These are phyloP conservation scores for Mucor lusitanicus DNA, from an alignment of 371 early-diverging fungal genomes.

Conservation along the genomic window DNA sequence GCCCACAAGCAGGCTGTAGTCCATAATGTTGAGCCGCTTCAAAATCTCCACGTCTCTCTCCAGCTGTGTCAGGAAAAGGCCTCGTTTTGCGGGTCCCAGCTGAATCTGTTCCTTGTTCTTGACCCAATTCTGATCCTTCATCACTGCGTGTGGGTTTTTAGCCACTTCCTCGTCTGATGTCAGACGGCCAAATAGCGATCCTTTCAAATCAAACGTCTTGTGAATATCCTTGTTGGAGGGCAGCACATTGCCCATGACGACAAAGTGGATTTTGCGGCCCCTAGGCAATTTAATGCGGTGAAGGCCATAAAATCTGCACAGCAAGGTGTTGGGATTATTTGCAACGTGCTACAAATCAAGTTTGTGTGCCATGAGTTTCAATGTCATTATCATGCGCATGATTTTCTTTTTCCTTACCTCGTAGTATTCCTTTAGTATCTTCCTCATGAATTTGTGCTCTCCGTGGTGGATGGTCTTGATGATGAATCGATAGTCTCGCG, in stretches of 20 bases:
- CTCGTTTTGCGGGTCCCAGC: conserved; percentile 83
- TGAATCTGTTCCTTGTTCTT: conserved; percentile 68
- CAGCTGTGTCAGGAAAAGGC: conserved; percentile 78
- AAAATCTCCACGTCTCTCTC: conserved; percentile 83
- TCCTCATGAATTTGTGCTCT: conserved; percentile 91
- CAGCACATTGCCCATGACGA: conserved; percentile 98
- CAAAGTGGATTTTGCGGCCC: conserved; percentile 93
- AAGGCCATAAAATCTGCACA: conserved; percentile 92
- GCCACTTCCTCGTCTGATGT: conserved; percentile 75
- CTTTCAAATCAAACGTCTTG: conserved; percentile 94
- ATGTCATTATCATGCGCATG: not conserved
- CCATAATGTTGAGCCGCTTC: conserved; percentile 88
- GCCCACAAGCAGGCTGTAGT: conserved; percentile 94
- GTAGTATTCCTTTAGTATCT: conserved; percentile 84
- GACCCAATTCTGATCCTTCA: conserved; percentile 97
- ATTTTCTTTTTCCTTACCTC: conserved; percentile 38
- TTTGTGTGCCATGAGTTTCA: not conserved
- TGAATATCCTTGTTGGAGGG: conserved; percentile 97
- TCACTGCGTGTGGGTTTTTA: conserved; percentile 76
- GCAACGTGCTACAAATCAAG: conserved; percentile 65
- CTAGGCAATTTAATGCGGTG: conserved; percentile 95
- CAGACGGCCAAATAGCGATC: conserved; percentile 88
- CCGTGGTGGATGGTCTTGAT: conserved; percentile 96
- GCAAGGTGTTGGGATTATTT: conserved; percentile 90
- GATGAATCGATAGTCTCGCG: conserved; percentile 95